Percentiles rank a stretch among this genome's conserved stretches.
phyloP scores from a whole-genome alignment of 306 rosid genomes.

The Medicago ruthenica region DNA sequence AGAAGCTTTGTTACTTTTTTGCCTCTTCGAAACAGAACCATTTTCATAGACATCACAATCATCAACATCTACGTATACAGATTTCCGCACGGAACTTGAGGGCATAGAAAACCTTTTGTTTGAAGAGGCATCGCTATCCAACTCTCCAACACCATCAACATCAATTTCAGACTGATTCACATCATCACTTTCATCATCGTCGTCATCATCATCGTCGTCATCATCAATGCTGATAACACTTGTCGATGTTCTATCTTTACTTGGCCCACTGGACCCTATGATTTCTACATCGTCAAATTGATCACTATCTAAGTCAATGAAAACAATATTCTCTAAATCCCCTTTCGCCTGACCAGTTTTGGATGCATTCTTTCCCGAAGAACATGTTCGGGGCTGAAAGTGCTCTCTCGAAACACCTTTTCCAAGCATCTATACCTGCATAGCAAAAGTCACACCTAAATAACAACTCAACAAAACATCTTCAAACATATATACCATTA shows the following conservation, averaged over 20 bases:
- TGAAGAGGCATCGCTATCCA: slow-evolving; percentile 84
- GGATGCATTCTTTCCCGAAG: slow-evolving; percentile 54
- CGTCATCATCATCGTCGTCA: slow-evolving; percentile 45
- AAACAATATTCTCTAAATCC: slow-evolving; percentile 51
- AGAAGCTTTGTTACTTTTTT: slow-evolving; percentile 47
- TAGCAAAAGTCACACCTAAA: slow-evolving; percentile 1
- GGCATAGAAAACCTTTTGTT: slow-evolving; percentile 55
- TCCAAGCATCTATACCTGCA: slow-evolving; percentile 62
- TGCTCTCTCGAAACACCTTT: slow-evolving; percentile 51
- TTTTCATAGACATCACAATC: slow-evolving; percentile 50
- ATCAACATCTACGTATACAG: slow-evolving; percentile 48
- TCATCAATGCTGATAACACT: slow-evolving; percentile 71
- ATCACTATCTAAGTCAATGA: slow-evolving; percentile 76
- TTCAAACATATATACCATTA: neutral
- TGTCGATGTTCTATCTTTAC: slow-evolving; percentile 48
- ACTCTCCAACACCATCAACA: slow-evolving; percentile 63
- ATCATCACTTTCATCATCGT: slow-evolving; percentile 56
- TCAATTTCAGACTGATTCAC: slow-evolving; percentile 38
- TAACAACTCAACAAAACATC: slow-evolving; percentile 26
- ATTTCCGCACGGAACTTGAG: slow-evolving; percentile 39
- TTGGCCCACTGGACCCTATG: slow-evolving; percentile 48
- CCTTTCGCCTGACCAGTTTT: slow-evolving; percentile 47
- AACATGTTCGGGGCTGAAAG: slow-evolving; percentile 57
- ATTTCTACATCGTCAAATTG: slow-evolving; percentile 58
- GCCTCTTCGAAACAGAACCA: slow-evolving; percentile 46